Evolutionary conservation across 2,329 filamentous ascomycete genomes (phyloP).

Genomic region (Cordyceps farinosa): DNA sequence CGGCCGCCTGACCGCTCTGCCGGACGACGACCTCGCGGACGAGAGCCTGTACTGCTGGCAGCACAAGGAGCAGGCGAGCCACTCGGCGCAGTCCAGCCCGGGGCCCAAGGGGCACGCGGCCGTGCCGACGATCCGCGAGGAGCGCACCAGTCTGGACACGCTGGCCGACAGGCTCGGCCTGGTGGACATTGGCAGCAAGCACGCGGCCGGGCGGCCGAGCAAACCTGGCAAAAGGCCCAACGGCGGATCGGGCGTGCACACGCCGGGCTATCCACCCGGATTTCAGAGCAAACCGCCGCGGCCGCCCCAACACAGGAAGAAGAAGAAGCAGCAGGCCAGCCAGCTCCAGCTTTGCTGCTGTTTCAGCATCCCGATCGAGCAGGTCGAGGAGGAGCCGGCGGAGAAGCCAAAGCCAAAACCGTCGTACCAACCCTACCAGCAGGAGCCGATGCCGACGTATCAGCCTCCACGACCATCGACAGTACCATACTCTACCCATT

Average conservation of each 20-base stretch:
- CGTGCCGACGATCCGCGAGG: slow-evolving; percentile 54
- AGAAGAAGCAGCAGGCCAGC: slow-evolving; percentile 29
- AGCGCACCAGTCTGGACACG: slow-evolving; percentile 79
- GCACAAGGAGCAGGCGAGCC: slow-evolving; percentile 79
- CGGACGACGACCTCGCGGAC: slow-evolving; percentile 47
- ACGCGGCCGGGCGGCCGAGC: slow-evolving; percentile 24
- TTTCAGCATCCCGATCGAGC: slow-evolving; percentile 47
- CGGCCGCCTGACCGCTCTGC: background rate
- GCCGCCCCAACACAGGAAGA: slow-evolving; percentile 23
- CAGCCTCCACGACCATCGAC: slow-evolving; percentile 22
- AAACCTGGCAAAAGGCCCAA: background rate
- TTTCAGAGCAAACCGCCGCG: slow-evolving; percentile 17
- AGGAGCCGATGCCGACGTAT: slow-evolving; percentile 24
- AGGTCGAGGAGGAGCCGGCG: slow-evolving; percentile 31
- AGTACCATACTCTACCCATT: slow-evolving; percentile 23
- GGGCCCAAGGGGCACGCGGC: slow-evolving; percentile 33
- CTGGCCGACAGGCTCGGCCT: slow-evolving; percentile 75
- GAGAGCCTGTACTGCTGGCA: slow-evolving; percentile 86
- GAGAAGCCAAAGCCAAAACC: slow-evolving; percentile 17
- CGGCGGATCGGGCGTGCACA: background rate
- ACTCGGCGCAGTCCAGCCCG: slow-evolving; percentile 44
- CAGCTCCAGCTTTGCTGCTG: slow-evolving; percentile 47
- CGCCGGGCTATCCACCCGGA: background rate
- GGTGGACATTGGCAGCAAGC: slow-evolving; percentile 56
- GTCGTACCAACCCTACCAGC: slow-evolving; percentile 16